Evolutionary conservation across 2,329 filamentous ascomycete genomes (phyloP), one percentile per base, ranked within the genome.

Genomic region (Fusarium multiceps): DNA sequence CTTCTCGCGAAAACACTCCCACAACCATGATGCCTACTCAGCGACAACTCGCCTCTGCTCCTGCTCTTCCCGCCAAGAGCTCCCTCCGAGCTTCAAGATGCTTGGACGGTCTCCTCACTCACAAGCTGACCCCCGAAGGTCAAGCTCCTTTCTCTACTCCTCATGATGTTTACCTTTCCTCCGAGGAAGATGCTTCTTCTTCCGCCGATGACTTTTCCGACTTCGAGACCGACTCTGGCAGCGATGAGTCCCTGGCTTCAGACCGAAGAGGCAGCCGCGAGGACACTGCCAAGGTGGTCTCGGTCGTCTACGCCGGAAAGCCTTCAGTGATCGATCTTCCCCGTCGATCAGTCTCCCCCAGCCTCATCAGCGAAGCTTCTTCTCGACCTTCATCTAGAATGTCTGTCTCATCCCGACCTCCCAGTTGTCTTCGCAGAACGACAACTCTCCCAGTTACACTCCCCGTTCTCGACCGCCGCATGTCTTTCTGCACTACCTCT

Each of bases 171-270:
- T 91, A 91, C 76, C 84, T 91, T 27, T 90, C 88, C 3, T 90
- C 88, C 0, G 89, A 91, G 70, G 89, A 91, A 75, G 89, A 90
- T 68, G 87, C 84, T 30, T 90, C 88, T 3, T 88, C 88, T 3
- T 87, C 86, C 20, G 85, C 86, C 47, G 88, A 88, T 77, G 85
- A 88, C 77, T 86, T 86, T 66, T 89, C 87, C 58, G 86, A 88
- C 72, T 84, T 84, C 72, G 84, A 85, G 48, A 79, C 80, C 69
- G 84, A 87, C 68, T 85, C 82, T 50, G 80, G 80, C 21, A 82
- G 77, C 63, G 82, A 82, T 53, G 72, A 78, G 40, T 72, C 68
- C 7, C 65, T 73, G 54, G 53, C 70, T 70, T 68, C 74, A 7
- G 59, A 57, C n/a, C 70, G 80, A 61, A 78, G 82, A 43, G 76